Percentiles rank a stretch among this genome's conserved stretches.
Conservation (phyloP, 1,139 yeast species). For the Pichia sp. region DNA sequence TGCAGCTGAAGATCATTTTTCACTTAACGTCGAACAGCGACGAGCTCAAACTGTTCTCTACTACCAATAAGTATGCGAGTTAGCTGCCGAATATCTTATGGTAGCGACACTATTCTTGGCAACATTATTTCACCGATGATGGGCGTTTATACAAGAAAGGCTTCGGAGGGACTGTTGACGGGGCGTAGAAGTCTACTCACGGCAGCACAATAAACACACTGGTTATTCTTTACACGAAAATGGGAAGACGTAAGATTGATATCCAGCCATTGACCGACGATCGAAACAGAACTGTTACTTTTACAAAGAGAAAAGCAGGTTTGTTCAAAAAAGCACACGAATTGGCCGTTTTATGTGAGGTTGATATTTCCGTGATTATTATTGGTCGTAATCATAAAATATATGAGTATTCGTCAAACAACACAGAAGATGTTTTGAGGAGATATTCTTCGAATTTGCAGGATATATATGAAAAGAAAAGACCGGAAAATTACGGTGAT, state of each 20-base stretch:
- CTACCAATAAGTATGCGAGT: too few species aligned
- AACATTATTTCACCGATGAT: too few species aligned
- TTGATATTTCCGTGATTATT: slow-evolving; percentile 85
- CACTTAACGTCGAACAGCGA: too few species aligned
- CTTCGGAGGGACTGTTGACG: too few species aligned
- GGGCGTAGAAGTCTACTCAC: too few species aligned
- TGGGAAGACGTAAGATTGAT: slow-evolving; percentile 97
- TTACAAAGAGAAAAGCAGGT: slow-evolving; percentile 92
- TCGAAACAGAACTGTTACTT: slow-evolving; percentile 81
- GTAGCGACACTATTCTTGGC: too few species aligned
- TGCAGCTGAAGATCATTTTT: too few species aligned
- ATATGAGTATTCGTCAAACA: slow-evolving; percentile 68
- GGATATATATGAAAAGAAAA: slow-evolving; percentile 49
- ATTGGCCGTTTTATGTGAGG: slow-evolving; percentile 84
- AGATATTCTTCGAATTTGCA: slow-evolving; percentile 38
- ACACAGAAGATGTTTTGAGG: slow-evolving; percentile 48
- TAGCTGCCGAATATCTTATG: too few species aligned
- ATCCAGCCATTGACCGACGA: slow-evolving; percentile 89
- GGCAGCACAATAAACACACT: too few species aligned
- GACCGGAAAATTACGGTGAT: slow-evolving; percentile 45
- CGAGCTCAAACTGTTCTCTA: too few species aligned
- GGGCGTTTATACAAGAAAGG: too few species aligned
- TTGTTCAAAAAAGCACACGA: slow-evolving; percentile 95
- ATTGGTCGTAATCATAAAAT: slow-evolving; percentile 67
- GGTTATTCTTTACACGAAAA: slow-evolving; percentile 26